Conservation (phyloP, 2,329 filamentous ascomycete genomes). For the Aureobasidium namibiae region DNA sequence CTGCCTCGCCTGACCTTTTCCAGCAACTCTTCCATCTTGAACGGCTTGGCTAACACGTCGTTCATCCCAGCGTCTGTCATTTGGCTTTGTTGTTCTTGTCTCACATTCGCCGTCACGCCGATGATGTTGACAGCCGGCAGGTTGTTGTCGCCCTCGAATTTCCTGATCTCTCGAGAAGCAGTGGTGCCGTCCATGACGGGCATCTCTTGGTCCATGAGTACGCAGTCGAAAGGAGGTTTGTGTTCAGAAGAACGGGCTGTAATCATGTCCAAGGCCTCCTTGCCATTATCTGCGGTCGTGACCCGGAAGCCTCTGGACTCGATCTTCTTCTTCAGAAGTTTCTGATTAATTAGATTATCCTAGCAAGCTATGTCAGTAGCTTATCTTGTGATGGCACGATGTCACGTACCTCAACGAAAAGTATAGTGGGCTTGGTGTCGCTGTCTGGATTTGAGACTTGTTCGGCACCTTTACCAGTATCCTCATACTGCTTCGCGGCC, state of each 20-base stretch:
- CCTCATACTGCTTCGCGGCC: not conserved
- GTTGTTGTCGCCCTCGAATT: constrained; percentile 17
- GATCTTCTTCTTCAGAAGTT: constrained; percentile 23
- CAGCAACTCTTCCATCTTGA: constrained; percentile 26
- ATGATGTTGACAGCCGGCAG: constrained; percentile 22
- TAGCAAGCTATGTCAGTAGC: constrained; percentile 17
- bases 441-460: constrained; percentile 17
- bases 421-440: not conserved
- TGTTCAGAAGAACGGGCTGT: not conserved
- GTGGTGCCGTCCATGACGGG: constrained; percentile 26
- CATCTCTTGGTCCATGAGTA: constrained; percentile 29
- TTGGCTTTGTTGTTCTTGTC: constrained; percentile 24
- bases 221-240: constrained; percentile 21
- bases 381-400: no score
- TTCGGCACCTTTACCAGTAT: constrained; percentile 14
- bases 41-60: constrained; percentile 25
- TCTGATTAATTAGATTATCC: constrained; percentile 29
- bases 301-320: constrained; percentile 22
- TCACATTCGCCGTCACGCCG: constrained; percentile 28
- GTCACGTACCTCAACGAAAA: not conserved
- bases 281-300: constrained; percentile 26
- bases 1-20: not conserved
- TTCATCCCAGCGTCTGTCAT: constrained; percentile 27
- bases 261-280: constrained; percentile 22
- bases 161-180: constrained; percentile 22